phyloP scores from a whole-genome alignment of 2,329 filamentous ascomycete species.

The Penicillium sp. region DNA sequence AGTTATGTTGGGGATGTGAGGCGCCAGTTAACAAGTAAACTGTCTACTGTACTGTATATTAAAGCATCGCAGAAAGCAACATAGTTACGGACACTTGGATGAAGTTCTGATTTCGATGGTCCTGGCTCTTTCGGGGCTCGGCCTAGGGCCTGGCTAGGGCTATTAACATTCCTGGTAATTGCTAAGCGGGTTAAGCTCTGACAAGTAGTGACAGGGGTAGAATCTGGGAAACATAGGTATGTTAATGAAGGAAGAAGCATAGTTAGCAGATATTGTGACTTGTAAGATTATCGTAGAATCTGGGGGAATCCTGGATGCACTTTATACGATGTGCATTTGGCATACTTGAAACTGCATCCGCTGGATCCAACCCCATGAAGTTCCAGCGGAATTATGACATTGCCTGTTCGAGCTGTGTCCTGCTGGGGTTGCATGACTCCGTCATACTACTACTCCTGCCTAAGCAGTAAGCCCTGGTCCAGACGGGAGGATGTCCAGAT shows the following conservation, averaged over 20 bases:
- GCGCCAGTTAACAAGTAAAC: background rate
- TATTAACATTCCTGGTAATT: background rate
- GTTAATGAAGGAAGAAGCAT: background rate
- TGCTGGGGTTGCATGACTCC: conserved; percentile 1
- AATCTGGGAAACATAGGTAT: background rate
- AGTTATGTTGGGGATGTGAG: conserved; percentile 3
- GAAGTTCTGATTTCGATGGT: background rate
- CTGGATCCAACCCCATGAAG: background rate
- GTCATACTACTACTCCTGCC: background rate
- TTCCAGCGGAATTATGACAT: background rate
- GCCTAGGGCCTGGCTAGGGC: background rate
- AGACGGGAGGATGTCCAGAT: background rate
- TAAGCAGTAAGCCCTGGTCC: background rate
- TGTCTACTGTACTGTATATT: background rate
- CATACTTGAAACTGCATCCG: background rate
- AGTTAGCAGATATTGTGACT: background rate
- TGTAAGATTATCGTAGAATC: background rate
- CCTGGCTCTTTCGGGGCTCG: background rate
- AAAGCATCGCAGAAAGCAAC: background rate
- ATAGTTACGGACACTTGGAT: background rate
- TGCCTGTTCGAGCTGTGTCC: background rate
- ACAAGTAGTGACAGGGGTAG: background rate
- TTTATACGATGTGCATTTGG: background rate
- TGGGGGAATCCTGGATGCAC: background rate
- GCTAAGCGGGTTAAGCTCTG: background rate